phyloP scores from a whole-genome alignment of 345 rosid species.

The Boechera retrofracta region DNA sequence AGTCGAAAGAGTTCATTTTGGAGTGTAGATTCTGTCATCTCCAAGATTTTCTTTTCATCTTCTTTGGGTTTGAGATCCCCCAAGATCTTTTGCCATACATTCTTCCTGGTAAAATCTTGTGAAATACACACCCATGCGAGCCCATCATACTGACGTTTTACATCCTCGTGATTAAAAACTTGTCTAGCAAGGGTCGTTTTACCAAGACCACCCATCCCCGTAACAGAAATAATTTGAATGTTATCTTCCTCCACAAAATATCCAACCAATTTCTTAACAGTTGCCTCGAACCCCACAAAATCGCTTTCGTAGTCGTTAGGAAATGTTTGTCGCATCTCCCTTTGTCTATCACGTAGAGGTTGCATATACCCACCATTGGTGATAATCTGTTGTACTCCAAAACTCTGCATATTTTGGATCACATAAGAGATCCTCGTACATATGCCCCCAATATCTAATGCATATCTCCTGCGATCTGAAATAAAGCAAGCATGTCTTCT shows the following conservation, averaged over 20 bases:
- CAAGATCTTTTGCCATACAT: neutral
- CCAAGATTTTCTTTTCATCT: neutral
- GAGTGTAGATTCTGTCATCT: neutral
- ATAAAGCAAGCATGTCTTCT: too few species aligned
- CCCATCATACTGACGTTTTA: neutral
- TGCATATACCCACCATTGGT: too few species aligned
- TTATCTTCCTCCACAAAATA: neutral
- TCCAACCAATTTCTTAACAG: neutral
- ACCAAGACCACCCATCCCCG: conserved; percentile 19
- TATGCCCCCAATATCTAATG: conserved; percentile 12
- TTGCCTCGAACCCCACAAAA: neutral
- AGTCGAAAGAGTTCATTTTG: neutral
- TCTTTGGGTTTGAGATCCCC: neutral
- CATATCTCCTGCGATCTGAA: neutral
- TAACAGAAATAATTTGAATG: neutral
- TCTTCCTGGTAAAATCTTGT: neutral
- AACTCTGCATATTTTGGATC: neutral
- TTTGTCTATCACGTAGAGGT: too few species aligned
- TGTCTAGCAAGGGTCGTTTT: neutral
- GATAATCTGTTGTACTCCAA: neutral
- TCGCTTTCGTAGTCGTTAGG: neutral
- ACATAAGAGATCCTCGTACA: conserved; percentile 36
- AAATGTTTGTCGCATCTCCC: neutral
- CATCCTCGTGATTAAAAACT: neutral
- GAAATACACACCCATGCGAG: conserved; percentile 9